Percentiles rank a stretch among this genome's conserved stretches.
These are phyloP conservation scores for Taphrina pruni DNA, from an alignment of 1,139 yeast genomes.

Conservation along the genomic window DNA sequence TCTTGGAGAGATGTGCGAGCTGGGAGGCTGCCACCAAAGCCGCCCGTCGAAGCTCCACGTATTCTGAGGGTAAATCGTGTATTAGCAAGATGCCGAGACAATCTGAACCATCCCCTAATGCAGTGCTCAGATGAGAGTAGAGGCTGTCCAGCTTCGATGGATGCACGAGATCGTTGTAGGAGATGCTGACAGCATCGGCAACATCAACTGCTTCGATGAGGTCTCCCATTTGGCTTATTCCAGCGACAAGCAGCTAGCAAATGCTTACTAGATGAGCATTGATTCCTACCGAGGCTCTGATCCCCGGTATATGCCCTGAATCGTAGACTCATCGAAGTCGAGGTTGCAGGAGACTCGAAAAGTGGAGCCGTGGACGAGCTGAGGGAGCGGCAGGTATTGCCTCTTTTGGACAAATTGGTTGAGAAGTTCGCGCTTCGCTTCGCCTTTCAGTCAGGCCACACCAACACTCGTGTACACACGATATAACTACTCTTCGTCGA, in stretches of 20 bases:
- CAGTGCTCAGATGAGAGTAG: constrained; percentile 48
- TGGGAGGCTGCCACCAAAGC: constrained; percentile 59
- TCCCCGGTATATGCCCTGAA: too few relatives aligned
- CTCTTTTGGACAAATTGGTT: neutral
- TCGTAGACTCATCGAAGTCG: neutral
- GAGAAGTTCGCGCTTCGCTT: neutral
- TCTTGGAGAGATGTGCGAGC: constrained; percentile 57
- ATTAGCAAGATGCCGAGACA: constrained; percentile 63
- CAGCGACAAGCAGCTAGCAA: too few relatives aligned
- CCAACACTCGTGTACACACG: neutral
- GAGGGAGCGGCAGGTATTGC: neutral
- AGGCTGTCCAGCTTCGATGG: constrained; percentile 6
- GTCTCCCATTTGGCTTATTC: neutral
- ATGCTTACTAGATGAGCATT: too few relatives aligned
- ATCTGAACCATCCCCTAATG: constrained; percentile 60
- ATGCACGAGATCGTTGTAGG: constrained; percentile 21
- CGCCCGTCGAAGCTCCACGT: constrained; percentile 54
- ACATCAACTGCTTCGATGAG: neutral
- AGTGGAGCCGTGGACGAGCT: constrained; percentile 1
- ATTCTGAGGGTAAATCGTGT: constrained; percentile 57
- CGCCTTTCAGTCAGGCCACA: constrained; percentile 1
- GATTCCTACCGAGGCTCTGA: too few relatives aligned
- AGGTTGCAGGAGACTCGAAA: neutral
- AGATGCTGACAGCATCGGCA: constrained; percentile 14
- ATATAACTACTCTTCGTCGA: too few relatives aligned